phyloP scores from a whole-genome alignment of 164 flowering plant species.

The Magnolia kwangsiensis region DNA sequence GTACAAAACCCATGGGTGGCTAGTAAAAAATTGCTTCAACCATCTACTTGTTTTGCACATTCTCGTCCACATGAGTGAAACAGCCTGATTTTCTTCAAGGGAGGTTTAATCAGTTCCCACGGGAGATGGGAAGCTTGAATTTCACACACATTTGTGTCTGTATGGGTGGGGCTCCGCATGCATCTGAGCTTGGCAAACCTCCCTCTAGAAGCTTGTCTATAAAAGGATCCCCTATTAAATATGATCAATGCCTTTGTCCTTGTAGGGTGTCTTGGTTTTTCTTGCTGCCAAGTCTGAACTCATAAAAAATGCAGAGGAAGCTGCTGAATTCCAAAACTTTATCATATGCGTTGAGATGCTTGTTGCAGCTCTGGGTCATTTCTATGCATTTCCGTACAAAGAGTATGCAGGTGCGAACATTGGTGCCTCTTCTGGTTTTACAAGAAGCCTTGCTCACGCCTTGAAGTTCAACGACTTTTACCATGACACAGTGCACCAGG shows the following conservation, averaged over 20 bases:
- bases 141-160: not conserved
- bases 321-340: constrained; percentile 83
- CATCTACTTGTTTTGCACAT: not conserved
- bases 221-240: no score
- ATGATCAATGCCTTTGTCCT: not conserved
- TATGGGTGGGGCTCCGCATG: not conserved
- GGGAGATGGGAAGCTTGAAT: not conserved
- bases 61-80: not conserved
- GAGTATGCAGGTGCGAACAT: constrained; percentile 97
- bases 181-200: not conserved
- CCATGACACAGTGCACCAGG: constrained; percentile 98
- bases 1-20: not conserved
- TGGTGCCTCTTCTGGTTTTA: constrained; percentile 55
- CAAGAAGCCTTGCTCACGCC: constrained; percentile 86
- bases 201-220: not conserved
- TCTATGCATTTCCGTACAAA: constrained; percentile 91
- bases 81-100: not conserved
- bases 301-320: constrained; percentile 71
- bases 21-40: not conserved
- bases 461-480: constrained; percentile 84
- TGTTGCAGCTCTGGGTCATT: constrained; percentile 85
- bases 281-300: constrained; percentile 88
- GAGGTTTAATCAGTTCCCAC: no score
- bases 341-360: constrained; percentile 97
- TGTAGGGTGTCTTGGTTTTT: constrained; percentile 89